These are phyloP conservation scores for Apostasia ramifera DNA, from an alignment of 106 monocot genomes.

Conservation along the genomic window DNA sequence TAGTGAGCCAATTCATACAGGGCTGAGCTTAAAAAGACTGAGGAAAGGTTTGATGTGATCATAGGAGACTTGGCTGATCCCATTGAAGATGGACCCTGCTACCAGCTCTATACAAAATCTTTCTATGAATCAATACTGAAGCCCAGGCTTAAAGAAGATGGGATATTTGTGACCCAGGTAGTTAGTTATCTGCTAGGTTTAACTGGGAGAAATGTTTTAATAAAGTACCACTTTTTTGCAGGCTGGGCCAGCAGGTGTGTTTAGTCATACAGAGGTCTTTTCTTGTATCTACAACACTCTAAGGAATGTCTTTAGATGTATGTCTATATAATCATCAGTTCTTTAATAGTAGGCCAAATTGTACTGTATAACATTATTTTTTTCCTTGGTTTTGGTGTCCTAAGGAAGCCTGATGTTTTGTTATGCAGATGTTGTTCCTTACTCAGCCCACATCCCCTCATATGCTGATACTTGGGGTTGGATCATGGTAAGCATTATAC, in stretches of 20 bases:
- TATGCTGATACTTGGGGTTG: conserved; percentile 58
- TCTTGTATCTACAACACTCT: conserved; percentile 55
- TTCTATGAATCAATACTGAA: conserved; percentile 37
- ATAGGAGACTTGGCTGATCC: conserved; percentile 52
- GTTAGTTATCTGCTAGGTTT: neutral
- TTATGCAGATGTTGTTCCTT: conserved; percentile 40
- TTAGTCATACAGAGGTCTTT: conserved; percentile 40
- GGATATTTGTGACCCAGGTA: conserved; percentile 54
- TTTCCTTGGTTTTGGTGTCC: too few species aligned
- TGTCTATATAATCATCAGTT: neutral
- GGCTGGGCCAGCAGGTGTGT: conserved; percentile 47
- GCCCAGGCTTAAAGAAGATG: conserved; percentile 25
- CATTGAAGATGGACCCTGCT: conserved; percentile 43
- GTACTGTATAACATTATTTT: neutral
- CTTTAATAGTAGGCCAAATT: too few species aligned
- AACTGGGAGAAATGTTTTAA: too few species aligned
- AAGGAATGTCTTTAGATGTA: conserved; percentile 36
- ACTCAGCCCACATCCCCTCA: conserved; percentile 47
- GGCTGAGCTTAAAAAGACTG: conserved; percentile 27
- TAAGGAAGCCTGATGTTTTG: neutral
- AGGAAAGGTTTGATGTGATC: conserved; percentile 33
- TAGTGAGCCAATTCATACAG: conserved; percentile 6
- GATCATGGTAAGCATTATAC: conserved; percentile 28
- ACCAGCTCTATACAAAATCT: conserved; percentile 46
- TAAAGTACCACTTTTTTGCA: neutral